These are phyloP conservation scores for Aureobasidium sp. DNA, from an alignment of 2,329 filamentous ascomycete species.

Conservation along the genomic window DNA sequence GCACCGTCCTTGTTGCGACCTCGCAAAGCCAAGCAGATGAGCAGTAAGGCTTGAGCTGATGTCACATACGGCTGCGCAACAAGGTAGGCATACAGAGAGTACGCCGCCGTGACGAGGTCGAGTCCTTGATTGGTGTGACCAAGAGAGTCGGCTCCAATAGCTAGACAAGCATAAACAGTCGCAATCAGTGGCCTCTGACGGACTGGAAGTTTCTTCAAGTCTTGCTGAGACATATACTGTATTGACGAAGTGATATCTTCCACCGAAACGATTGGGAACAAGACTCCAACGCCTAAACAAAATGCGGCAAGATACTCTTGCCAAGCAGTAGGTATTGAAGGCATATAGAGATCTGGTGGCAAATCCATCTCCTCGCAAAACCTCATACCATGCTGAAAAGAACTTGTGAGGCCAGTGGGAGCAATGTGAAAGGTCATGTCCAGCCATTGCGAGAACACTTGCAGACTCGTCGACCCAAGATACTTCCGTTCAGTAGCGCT, in stretches of 20 bases:
- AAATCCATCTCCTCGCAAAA: slow-evolving; percentile 8
- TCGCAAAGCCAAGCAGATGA: not conserved
- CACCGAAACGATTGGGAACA: not conserved
- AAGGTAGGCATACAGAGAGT: slow-evolving; percentile 6
- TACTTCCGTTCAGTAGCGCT: slow-evolving; percentile 10
- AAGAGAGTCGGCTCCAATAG: not conserved
- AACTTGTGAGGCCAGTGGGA: not conserved
- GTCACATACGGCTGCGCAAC: not conserved
- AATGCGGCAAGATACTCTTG: not conserved
- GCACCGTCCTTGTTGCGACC: slow-evolving; percentile 7
- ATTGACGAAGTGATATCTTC: not conserved
- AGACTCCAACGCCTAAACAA: not conserved
- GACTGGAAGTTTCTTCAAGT: not conserved
- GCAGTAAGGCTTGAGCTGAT: not conserved
- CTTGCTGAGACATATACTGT: not conserved
- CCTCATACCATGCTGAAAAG: slow-evolving; percentile 11
- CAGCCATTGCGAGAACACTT: slow-evolving; percentile 15
- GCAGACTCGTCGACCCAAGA: slow-evolving; percentile 13
- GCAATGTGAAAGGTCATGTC: slow-evolving; percentile 11
- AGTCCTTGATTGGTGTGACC: not conserved
- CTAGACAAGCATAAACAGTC: not conserved
- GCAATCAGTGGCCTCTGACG: not conserved
- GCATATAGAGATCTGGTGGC: not conserved
- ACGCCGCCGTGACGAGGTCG: not conserved
- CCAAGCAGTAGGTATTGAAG: not conserved